Percentiles rank a stretch among this genome's conserved stretches.
These are phyloP conservation scores for Mortierella sp. DNA, from an alignment of 371 early-diverging fungal species.

Conservation along the genomic window DNA sequence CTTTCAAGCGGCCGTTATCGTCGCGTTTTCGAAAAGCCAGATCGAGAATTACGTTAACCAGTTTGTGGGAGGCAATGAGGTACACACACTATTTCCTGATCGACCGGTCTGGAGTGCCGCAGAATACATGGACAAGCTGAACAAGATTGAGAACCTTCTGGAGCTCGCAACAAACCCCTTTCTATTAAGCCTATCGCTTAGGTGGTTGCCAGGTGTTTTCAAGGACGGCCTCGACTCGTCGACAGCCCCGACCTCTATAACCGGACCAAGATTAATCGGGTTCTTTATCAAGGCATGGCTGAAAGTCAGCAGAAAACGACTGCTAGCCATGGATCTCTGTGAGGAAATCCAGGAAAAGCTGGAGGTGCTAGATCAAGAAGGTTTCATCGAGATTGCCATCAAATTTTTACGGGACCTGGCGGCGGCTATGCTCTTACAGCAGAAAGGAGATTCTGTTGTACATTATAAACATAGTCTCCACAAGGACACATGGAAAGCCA, in stretches of 20 bases:
- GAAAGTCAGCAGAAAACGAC: neutral
- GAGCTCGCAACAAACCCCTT: slow-evolving; percentile 21
- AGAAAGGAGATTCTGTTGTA: neutral
- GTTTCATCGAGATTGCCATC: neutral
- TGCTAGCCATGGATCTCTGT: neutral
- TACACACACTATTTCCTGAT: neutral
- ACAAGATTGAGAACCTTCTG: slow-evolving; percentile 9
- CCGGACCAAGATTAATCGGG: neutral
- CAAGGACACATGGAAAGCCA: neutral
- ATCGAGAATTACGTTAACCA: slow-evolving; percentile 21
- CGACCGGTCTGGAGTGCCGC: neutral
- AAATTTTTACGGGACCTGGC: neutral
- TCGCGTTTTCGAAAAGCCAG: slow-evolving; percentile 12
- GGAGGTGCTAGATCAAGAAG: neutral
- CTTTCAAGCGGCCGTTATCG: slow-evolving; percentile 13
- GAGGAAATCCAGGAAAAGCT: neutral
- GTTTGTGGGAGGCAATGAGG: neutral
- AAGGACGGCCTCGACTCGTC: slow-evolving; percentile 1
- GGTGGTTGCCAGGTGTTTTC: neutral
- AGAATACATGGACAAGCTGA: slow-evolving; percentile 15
- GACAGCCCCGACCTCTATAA: neutral
- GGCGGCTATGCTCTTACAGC: neutral
- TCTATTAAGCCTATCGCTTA: neutral
- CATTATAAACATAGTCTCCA: neutral
- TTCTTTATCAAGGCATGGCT: neutral